A percentile compares a stretch with the other conserved stretches of the same genome.
phyloP scores from a whole-genome alignment of 768 basidiomycete species.

The Sarcodon aspratus region DNA sequence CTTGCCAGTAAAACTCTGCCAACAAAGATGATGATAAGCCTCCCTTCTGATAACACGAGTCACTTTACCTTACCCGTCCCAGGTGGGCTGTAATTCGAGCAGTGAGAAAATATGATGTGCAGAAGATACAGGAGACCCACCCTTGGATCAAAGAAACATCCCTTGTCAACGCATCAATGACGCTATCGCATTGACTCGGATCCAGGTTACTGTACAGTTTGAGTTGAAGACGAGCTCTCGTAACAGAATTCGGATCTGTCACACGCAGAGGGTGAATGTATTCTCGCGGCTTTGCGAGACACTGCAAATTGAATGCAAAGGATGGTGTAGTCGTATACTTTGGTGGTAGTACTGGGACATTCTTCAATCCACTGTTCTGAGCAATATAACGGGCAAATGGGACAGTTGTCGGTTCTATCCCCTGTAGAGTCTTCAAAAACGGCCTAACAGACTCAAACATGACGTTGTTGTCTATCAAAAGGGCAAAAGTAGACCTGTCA shows the following conservation, averaged over 20 bases:
- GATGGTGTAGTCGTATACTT: constrained; percentile 39
- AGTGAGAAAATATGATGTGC: not conserved
- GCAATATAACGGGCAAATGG: constrained; percentile 45
- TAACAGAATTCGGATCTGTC: constrained; percentile 29
- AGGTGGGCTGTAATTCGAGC: constrained; percentile 43
- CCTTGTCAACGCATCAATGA: constrained; percentile 46
- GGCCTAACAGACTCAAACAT: constrained; percentile 62
- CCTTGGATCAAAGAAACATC: constrained; percentile 67
- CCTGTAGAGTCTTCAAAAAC: constrained; percentile 48
- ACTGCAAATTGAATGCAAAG: constrained; percentile 43
- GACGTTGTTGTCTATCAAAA: constrained; percentile 51
- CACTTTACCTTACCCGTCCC: constrained; percentile 61
- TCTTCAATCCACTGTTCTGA: constrained; percentile 22
- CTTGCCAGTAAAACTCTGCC: constrained; percentile 52
- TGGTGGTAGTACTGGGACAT: constrained; percentile 33
- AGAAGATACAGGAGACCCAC: constrained; percentile 19
- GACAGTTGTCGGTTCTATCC: constrained; percentile 38
- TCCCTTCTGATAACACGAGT: not conserved
- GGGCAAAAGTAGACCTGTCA: constrained; percentile 5
- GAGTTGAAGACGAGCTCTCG: constrained; percentile 34
- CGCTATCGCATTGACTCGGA: constrained; percentile 58
- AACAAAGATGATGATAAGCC: not conserved
- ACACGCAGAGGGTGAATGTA: constrained; percentile 25
- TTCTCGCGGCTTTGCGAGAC: constrained; percentile 21
- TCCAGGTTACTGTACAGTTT: constrained; percentile 43